Percentiles rank a stretch among this genome's conserved stretches.
These are phyloP conservation scores for Solanum rostratum DNA, from an alignment of 257 asterid genomes.

Conservation along the genomic window DNA sequence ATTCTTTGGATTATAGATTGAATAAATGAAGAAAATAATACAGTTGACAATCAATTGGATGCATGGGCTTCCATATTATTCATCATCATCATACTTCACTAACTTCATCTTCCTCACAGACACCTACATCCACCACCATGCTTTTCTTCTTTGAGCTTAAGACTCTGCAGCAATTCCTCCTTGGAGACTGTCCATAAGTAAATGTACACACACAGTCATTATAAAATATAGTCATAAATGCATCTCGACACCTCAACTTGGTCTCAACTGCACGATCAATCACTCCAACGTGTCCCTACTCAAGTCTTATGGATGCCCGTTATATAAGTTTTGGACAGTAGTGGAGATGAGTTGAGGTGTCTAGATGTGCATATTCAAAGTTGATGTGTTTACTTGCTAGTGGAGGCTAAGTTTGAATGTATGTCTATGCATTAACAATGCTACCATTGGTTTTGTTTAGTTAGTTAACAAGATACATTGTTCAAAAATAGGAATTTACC, in stretches of 20 bases:
- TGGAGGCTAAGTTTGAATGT: background rate
- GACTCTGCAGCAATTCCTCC: constrained; percentile 80
- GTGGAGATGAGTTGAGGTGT: background rate
- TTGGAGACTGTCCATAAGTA: constrained; percentile 47
- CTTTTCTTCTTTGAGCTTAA: constrained; percentile 26
- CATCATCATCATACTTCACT: constrained; percentile 17
- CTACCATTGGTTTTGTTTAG: background rate
- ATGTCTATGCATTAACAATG: background rate
- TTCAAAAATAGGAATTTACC: background rate
- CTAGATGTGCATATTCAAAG: background rate
- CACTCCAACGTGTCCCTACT: background rate
- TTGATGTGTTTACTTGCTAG: background rate
- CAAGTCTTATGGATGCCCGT: background rate
- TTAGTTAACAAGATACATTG: background rate
- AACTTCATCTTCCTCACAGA: constrained; percentile 63
- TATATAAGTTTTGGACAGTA: background rate
- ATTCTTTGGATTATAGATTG: background rate
- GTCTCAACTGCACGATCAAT: background rate
- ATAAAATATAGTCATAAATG: background rate
- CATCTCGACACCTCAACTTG: background rate
- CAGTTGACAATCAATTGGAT: background rate
- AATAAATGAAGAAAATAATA: constrained; percentile 27
- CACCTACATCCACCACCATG: constrained; percentile 51
- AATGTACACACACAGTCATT: background rate
- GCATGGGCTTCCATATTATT: background rate